phyloP scores from a whole-genome alignment of 2,329 filamentous ascomycete species.

The Lecanoromycetidae sp. region DNA sequence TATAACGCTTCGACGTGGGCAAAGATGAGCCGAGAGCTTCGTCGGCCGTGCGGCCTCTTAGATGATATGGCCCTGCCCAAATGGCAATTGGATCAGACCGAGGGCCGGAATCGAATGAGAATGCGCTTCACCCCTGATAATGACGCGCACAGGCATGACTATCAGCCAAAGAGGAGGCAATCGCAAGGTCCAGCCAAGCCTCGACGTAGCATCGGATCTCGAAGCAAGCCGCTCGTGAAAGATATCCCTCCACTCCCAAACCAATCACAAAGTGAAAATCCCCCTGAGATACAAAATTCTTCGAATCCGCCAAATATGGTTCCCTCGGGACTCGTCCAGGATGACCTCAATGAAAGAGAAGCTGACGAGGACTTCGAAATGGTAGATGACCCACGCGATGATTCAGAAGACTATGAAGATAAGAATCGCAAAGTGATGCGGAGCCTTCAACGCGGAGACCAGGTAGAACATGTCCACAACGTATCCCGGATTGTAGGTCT shows the following conservation, averaged over 20 bases:
- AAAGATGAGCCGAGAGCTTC: slow-evolving; percentile 66
- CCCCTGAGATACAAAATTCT: not conserved
- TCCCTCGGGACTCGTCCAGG: not conserved
- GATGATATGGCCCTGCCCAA: slow-evolving; percentile 45
- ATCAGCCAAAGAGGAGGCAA: slow-evolving; percentile 72
- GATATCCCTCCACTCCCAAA: slow-evolving; percentile 9
- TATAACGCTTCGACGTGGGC: slow-evolving; percentile 66
- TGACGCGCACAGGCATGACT: slow-evolving; percentile 55
- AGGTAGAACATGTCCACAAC: slow-evolving; percentile 89
- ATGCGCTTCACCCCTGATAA: slow-evolving; percentile 73
- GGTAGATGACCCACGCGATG: slow-evolving; percentile 81
- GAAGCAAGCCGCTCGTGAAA: slow-evolving; percentile 23
- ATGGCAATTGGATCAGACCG: slow-evolving; percentile 92
- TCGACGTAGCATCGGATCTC: slow-evolving; percentile 30
- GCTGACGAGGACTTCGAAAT: slow-evolving; percentile 91
- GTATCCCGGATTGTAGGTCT: slow-evolving; percentile 87
- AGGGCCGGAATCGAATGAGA: slow-evolving; percentile 90
- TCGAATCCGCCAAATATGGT: not conserved
- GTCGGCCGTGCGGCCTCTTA: slow-evolving; percentile 69
- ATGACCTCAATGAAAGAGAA: slow-evolving; percentile 20
- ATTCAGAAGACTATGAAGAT: slow-evolving; percentile 80
- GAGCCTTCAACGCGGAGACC: slow-evolving; percentile 76
- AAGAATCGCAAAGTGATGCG: slow-evolving; percentile 98
- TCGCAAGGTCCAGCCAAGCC: slow-evolving; percentile 39
- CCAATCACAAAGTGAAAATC: not conserved